Evolutionary conservation across 495 filamentous ascomycete species (phyloP), one percentile per base, ranked within the genome.

Genomic region (Penicillium canescens): DNA sequence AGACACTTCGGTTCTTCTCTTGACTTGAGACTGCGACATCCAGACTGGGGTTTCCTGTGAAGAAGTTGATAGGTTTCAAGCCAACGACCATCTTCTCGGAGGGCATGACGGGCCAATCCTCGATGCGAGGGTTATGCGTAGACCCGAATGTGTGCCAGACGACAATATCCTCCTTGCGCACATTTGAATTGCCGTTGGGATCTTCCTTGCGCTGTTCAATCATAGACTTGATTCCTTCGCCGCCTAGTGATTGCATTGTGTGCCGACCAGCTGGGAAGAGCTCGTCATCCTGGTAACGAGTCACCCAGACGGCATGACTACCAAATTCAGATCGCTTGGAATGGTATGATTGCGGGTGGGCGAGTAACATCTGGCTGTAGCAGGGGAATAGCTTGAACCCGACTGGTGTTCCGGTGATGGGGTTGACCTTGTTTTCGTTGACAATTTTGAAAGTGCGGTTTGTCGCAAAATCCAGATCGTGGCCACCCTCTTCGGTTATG

Each of bases 361-460:
- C 83, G 9, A 97, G 78, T 51, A 96, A 83, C 57, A 87, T 84
- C 68, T 96, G 92, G 67, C 88, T 90, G 3, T 84, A 77, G 0
- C 79, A 82, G 0, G 85, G 81, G 42, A 80, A 64, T 54, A 97
- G 79, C 65, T 92, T 96, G 70, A 92, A 97, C 0, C 80, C 90
- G 0, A 92, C 84, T 0, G 89, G 83, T 35, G 85, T 83, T 13
- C 81, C 79, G 46, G 91, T 93, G 63, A 94, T 68, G 0, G 84
- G 72, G 63, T 92, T 93, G 33, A 66, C 69, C n/a, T 81, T 71
- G 6, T 67, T 52, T n/a, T 83, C 73, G 63, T 95, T 93, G 63
- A 92, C 80, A 57, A 97, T 87, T 63, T 91, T 92, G 78, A 96
- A 92, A 3, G 73, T 77, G 9, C 92, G 84, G 61, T 88, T 88